A percentile compares a stretch with the other conserved stretches of the same genome.
These are phyloP conservation scores for Metschnikowia peoriensis DNA, from an alignment of 805 yeast genomes.

Conservation along the genomic window DNA sequence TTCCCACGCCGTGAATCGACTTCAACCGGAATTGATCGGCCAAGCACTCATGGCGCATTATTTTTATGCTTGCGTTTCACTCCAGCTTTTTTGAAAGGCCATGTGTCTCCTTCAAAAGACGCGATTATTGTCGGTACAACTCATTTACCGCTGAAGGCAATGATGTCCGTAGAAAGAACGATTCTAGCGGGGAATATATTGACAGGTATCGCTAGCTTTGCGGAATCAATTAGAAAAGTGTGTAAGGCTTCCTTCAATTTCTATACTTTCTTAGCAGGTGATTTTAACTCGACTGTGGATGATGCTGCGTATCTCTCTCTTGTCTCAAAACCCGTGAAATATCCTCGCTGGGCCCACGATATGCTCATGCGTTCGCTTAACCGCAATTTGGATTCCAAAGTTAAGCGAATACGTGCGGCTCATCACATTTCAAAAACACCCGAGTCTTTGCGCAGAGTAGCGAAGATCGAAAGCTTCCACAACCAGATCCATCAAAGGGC, in stretches of 20 bases:
- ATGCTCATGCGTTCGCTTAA: constrained; percentile 1
- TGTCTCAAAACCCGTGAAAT: constrained; percentile 2
- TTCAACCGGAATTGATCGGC: not conserved
- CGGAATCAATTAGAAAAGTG: not conserved
- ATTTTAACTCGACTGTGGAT: constrained; percentile 3
- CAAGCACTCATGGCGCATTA: constrained; percentile 1
- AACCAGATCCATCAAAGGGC: constrained; percentile 1
- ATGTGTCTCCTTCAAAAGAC: constrained; percentile 1
- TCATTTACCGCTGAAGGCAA: not conserved
- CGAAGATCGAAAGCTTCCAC: constrained; percentile 3
- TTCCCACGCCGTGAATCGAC: not conserved
- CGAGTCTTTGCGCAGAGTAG: not conserved
- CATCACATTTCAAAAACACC: not conserved
- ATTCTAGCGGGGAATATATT: not conserved
- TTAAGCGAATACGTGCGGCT: not conserved
- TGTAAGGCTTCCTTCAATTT: not conserved
- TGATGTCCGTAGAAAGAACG: not conserved
- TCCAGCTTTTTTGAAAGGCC: not conserved
- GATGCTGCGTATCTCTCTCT: constrained; percentile 7
- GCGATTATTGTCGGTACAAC: constrained; percentile 5
- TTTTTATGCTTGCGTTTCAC: constrained; percentile 3
- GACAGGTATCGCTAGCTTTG: not conserved
- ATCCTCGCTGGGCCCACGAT: not conserved
- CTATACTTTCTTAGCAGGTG: constrained; percentile 8
- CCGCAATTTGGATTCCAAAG: not conserved